Evolutionary conservation across 1,139 yeast species (phyloP), one percentile per base, ranked within the genome.

Genomic region (Sugiyamaella novakii): DNA sequence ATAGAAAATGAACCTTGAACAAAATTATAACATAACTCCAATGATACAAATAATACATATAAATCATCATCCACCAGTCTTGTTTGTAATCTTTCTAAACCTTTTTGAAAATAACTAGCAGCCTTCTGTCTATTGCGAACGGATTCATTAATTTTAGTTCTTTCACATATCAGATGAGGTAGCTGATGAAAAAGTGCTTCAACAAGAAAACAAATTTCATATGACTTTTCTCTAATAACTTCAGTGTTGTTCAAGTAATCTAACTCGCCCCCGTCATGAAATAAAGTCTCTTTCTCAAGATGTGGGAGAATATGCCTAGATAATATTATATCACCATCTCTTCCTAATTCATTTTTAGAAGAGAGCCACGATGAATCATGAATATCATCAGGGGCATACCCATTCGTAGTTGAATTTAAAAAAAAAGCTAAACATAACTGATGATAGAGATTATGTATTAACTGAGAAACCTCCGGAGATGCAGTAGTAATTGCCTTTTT

Each of bases 361-460:
- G n/a, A n/a, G n/a, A n/a, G n/a, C n/a, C n/a, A n/a, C n/a, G n/a
- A n/a, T n/a, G n/a, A 17, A 5, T 2, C 43, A 10, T 17, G 33
- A 12, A 19, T 18, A 27, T 10, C 40, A 21, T 31, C 31, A 22
- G 14, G 15, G 7, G 19, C 19, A 17, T 33, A 33, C 1, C 18
- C 39, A 12, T 33, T 19, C 8, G n/a, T n/a, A 5, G 45, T 17
- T 3, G 40, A 34, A 24, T 42, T 30, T 15, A 46, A 21, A n/a
- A 24, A 46, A 24, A 33, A 46, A 10, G 46, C 46, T 10, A 41
- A 11, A 12, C 31, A 40, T 19, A 46, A 24, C 12, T 27, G 40
- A 18, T 28, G 45, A 24, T 29, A 14, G 2, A 46, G 34, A 21
- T 19, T 36, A 14, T 40, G 39, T 15, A 43, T 25, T 19, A 35